These are phyloP conservation scores for Hemerocallis citrina DNA, from an alignment of 106 monocot genomes.

Conservation along the genomic window DNA sequence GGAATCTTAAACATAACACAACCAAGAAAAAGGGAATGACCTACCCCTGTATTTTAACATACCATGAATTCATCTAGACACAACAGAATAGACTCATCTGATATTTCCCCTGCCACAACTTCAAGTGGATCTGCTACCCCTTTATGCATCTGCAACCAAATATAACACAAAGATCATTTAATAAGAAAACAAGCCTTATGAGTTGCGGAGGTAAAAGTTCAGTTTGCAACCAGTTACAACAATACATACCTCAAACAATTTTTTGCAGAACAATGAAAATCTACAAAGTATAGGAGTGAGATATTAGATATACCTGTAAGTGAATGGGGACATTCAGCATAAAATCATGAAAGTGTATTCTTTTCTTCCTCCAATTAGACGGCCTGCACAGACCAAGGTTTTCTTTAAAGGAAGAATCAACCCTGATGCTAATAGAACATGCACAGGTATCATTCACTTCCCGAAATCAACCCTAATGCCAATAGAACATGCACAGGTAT, in stretches of 20 bases:
- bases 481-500: too few relatives aligned
- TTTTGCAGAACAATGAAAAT: background rate
- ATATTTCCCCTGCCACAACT: conserved; percentile 91
- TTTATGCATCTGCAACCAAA: conserved; percentile 67
- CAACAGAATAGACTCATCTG: conserved; percentile 90
- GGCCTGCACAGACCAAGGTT: conserved; percentile 60
- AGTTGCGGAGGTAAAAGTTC: background rate
- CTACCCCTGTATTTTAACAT: conserved; percentile 26
- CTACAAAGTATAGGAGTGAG: too few relatives aligned
- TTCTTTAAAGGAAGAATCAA: too few relatives aligned
- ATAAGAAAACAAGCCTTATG: background rate
- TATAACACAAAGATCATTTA: background rate
- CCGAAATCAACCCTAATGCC: too few relatives aligned
- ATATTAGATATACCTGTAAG: conserved; percentile 60
- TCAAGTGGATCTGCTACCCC: conserved; percentile 97
- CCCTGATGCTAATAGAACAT: too few relatives aligned
- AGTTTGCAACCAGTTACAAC: background rate
- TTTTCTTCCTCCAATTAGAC: conserved; percentile 83
- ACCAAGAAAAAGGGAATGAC: conserved; percentile 22
- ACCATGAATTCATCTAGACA: conserved; percentile 99
- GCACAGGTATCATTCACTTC: too few relatives aligned
- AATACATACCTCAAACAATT: background rate
- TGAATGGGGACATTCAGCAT: conserved; percentile 94
- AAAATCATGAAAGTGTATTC: conserved; percentile 99
- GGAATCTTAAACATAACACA: background rate